phyloP scores from a whole-genome alignment of 2,329 filamentous ascomycete species.

The Achaetomium macrosporum region DNA sequence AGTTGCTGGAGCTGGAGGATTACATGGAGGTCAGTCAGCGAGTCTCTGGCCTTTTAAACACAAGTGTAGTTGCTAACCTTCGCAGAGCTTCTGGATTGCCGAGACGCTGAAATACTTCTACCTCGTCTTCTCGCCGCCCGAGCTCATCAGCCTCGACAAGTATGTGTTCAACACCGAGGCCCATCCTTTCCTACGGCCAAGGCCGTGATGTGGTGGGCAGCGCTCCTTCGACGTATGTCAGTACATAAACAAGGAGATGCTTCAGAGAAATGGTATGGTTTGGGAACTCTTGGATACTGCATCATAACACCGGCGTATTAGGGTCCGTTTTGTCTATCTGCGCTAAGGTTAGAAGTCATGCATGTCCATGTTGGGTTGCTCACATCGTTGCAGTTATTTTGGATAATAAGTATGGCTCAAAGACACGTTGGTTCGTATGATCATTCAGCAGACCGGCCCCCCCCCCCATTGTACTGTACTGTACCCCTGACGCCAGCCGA shows the following conservation, averaged over 20 bases:
- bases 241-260: no score
- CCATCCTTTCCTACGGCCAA: conserved; percentile 37
- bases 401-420: not conserved
- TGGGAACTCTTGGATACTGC: no score
- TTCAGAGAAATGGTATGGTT: no score
- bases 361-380: no score
- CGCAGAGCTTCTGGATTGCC: conserved; percentile 59
- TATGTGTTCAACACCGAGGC: conserved; percentile 58
- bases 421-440: conserved; percentile 2
- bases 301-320: no score
- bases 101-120: conserved; percentile 75
- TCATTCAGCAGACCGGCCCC: not conserved
- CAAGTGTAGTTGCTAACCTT: not conserved
- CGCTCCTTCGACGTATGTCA: no score
- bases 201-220: no score
- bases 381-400: no score
- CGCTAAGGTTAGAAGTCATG: not conserved
- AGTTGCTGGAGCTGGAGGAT: conserved; percentile 33
- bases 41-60: not conserved
- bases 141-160: conserved; percentile 59
- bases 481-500: conserved; percentile 18
- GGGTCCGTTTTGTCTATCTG: no score
- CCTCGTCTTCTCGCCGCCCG: conserved; percentile 60
- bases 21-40: conserved; percentile 30
- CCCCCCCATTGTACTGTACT: no score